Evolutionary conservation across 805 yeast species (phyloP).

Genomic region (Teunomyces gatunensis): DNA sequence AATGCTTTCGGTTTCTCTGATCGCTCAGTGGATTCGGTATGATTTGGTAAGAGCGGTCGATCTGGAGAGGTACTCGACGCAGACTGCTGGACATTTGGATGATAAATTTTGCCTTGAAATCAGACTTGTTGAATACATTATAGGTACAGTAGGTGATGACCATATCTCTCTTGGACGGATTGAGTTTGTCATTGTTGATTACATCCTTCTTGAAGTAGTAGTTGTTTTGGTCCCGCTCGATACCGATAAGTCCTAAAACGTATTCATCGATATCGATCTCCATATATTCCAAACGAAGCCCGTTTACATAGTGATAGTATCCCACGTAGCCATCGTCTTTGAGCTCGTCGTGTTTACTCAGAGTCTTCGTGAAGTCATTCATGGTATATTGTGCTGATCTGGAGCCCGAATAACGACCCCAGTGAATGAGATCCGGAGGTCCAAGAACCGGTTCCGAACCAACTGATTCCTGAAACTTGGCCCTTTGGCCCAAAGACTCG

Average conservation of each 20-base stretch:
- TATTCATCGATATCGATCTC: conserved; percentile 28
- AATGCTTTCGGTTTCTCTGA: neutral
- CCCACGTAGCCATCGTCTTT: conserved; percentile 42
- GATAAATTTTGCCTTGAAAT: conserved; percentile 64
- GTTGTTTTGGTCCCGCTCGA: conserved; percentile 14
- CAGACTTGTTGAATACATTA: conserved; percentile 72
- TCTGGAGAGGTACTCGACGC: conserved; percentile 21
- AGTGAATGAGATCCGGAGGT: conserved; percentile 39
- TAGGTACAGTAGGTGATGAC: conserved; percentile 61
- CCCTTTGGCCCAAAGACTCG: conserved; percentile 24
- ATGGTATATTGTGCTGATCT: conserved; percentile 23
- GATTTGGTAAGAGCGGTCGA: conserved; percentile 35
- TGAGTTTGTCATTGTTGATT: conserved; percentile 1
- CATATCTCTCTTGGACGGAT: conserved; percentile 22
- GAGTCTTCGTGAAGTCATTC: conserved; percentile 24
- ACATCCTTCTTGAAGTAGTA: conserved; percentile 17
- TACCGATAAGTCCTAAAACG: conserved; percentile 26
- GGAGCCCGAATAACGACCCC: conserved; percentile 34
- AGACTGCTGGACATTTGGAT: conserved; percentile 17
- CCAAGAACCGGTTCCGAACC: conserved; percentile 21
- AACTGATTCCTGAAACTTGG: conserved; percentile 17
- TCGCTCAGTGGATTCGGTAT: conserved; percentile 10
- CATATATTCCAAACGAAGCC: conserved; percentile 21
- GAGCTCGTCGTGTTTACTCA: conserved; percentile 8
- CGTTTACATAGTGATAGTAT: conserved; percentile 38